phyloP scores from a whole-genome alignment of 352 stramenopile genomes.

The Pythium angustatum region DNA sequence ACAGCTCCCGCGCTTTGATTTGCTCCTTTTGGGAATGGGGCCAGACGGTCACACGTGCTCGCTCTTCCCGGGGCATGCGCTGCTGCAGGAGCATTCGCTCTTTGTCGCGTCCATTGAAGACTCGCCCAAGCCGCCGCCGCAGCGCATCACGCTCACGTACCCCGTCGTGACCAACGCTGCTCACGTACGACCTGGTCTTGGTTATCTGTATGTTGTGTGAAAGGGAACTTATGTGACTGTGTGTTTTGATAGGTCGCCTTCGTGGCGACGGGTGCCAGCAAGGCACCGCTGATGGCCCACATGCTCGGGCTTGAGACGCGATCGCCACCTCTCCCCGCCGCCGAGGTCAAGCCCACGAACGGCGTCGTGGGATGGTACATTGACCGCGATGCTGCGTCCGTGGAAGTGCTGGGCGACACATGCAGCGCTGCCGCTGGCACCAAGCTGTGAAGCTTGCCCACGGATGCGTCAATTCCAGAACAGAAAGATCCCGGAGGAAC shows the following conservation, averaged over 20 bases:
- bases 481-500: too few relatives aligned
- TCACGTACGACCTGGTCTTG: too few relatives aligned
- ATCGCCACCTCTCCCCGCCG: conserved; percentile 63
- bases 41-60: conserved; percentile 98
- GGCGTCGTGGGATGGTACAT: conserved; percentile 88
- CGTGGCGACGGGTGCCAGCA: conserved; percentile 86
- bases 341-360: conserved; percentile 65
- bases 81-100: conserved; percentile 85
- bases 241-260: conserved; percentile 91
- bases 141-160: conserved; percentile 97
- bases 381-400: conserved; percentile 66
- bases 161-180: conserved; percentile 93
- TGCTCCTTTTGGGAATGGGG: conserved; percentile 96
- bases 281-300: conserved; percentile 86
- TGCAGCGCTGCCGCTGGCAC: conserved; percentile 13
- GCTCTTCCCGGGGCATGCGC: conserved; percentile 94
- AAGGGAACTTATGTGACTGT: too few relatives aligned
- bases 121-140: conserved; percentile 96
- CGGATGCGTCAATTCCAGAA: too few relatives aligned
- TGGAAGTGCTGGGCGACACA: conserved; percentile 14
- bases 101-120: conserved; percentile 95
- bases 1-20: conserved; percentile 91
- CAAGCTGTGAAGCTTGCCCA: conserved; percentile 9
- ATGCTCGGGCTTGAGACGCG: conserved; percentile 72
- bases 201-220: too few relatives aligned